Base-by-base conservation (phyloP, 2,329 filamentous ascomycete species). In the Lasiodiplodia hormozganensis region DNA sequence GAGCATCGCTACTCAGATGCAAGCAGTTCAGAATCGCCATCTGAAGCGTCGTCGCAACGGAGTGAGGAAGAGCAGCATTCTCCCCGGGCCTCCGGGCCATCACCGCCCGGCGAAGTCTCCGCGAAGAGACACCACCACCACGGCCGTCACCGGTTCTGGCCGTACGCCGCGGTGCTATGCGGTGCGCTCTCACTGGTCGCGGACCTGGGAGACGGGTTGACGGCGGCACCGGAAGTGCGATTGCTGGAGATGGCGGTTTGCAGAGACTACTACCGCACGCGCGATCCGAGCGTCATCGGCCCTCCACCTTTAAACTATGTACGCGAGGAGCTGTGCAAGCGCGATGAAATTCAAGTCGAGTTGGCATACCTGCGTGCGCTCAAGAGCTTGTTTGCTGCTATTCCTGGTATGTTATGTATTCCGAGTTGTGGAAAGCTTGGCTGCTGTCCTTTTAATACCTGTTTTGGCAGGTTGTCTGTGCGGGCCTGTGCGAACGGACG, bases 221-320 rank as follows among this genome's bases (percentile, higher is more conserved):
- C 64, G 0, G 65, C 65, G 2, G 65, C 65, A 18, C 65, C 65
- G 7, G 65, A 68, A 25, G 65, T 68, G 18, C 65, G 65, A 8
- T 23, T 68, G 28, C 31, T 68, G 31, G 65, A 68, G 56, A 68
- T 62, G 65, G 65, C 65, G 28, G 43, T 68, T 4, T 68, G 65
- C 43, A 31, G 65, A 16, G 65, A 68, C 49, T 62, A 54, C 25
- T 68, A 68, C 28, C 43, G 34, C 31, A 34, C n/a, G 14, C 54
- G n/a, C 12, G 56, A 68, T 6, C 65, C 65, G 16, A 3, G 18
- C 21, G 4, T 60, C 16, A 60, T 68, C 14, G 65, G 65, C 14
- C 65, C 56, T n/a, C 56, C 65, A 34, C 65, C 65, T 23, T 49
- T 60, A 34, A 31, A 28, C 12, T 68, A 68, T 18, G 65, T 68